phyloP scores from a whole-genome alignment of 83 land plant species.

The Picea mariana region DNA sequence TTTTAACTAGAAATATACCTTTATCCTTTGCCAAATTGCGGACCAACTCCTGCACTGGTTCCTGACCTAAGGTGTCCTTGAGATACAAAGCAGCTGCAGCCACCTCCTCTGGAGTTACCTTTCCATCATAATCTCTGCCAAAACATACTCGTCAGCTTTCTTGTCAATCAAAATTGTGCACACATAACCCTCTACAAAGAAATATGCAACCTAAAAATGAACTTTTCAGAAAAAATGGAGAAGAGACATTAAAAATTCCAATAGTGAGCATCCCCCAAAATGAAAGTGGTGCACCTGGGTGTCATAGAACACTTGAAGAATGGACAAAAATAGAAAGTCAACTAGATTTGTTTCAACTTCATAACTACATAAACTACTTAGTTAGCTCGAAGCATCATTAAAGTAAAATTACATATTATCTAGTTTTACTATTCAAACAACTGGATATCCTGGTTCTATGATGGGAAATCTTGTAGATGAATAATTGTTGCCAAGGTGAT shows the following conservation, averaged over 20 bases:
- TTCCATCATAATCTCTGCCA: slow-evolving; percentile 93
- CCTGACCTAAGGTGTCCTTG: slow-evolving; percentile 85
- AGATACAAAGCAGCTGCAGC: slow-evolving; percentile 94
- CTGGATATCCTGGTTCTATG: background rate
- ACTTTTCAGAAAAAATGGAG: background rate
- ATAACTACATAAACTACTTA: background rate
- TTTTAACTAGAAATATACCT: slow-evolving; percentile 42
- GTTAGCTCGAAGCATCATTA: background rate
- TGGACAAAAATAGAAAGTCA: background rate
- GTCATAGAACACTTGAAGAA: background rate
- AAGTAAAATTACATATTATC: background rate
- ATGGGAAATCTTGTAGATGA: too few species aligned
- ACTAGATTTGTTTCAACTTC: background rate
- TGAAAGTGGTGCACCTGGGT: background rate
- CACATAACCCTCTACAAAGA: background rate
- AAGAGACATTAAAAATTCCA: background rate
- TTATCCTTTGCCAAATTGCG: slow-evolving; percentile 86
- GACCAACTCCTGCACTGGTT: slow-evolving; percentile 80
- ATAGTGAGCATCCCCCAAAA: background rate
- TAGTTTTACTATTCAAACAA: background rate
- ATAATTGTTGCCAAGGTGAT: too few species aligned
- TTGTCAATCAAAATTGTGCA: background rate
- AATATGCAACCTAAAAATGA: background rate
- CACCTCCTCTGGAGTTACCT: slow-evolving; percentile 97
- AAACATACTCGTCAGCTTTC: background rate